phyloP scores from a whole-genome alignment of 208 protist species.

The Borovskyia barvae region DNA sequence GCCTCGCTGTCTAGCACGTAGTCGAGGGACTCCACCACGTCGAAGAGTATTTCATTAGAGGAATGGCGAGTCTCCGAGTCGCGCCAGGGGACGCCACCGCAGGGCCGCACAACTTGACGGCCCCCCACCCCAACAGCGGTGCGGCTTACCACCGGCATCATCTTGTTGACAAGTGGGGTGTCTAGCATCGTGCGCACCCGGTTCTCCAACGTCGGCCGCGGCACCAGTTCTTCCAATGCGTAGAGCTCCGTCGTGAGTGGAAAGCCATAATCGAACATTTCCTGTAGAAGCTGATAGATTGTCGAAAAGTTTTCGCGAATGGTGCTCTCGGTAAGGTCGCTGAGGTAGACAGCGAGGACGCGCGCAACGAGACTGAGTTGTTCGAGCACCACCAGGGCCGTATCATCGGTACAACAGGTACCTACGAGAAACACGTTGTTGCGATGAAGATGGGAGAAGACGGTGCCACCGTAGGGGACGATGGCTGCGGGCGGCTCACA shows the following conservation, averaged over 20 bases:
- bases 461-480: conserved; percentile 48
- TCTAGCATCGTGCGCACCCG: conserved; percentile 79
- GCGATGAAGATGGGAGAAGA: conserved; percentile 72
- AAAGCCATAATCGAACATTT: conserved; percentile 92
- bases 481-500: conserved; percentile 51
- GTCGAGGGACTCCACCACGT: conserved; percentile 88
- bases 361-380: conserved; percentile 60
- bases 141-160: conserved; percentile 12
- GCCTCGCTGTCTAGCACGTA: conserved; percentile 83
- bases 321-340: conserved; percentile 70
- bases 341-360: conserved; percentile 74
- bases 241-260: conserved; percentile 87
- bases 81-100: conserved; percentile 71
- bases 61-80: conserved; percentile 62
- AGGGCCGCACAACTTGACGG: conserved; percentile 8
- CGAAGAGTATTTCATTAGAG: conserved; percentile 92
- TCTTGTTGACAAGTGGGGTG: conserved; percentile 25
- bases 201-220: conserved; percentile 76
- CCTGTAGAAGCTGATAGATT: conserved; percentile 91
- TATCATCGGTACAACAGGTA: conserved; percentile 54
- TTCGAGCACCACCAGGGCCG: conserved; percentile 78
- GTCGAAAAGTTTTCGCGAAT: conserved; percentile 90
- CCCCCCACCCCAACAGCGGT: conserved; percentile 17
- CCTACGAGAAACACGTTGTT: conserved; percentile 79
- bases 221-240: conserved; percentile 85